Evolutionary conservation across 2,329 filamentous ascomycete species (phyloP).

Genomic region (Colletotrichum camelliae): DNA sequence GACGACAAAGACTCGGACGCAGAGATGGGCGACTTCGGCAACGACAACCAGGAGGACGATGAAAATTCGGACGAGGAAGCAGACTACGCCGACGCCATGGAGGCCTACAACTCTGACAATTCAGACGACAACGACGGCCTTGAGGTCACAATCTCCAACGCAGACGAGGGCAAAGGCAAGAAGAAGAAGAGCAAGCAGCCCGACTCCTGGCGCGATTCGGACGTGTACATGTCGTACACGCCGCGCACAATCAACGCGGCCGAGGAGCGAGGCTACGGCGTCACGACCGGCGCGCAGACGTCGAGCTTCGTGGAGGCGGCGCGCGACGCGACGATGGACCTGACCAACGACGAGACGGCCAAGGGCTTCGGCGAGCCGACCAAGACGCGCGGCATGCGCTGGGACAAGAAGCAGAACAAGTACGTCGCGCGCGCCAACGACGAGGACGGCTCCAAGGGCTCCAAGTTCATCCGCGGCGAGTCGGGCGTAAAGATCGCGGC

Average conservation of each 20-base stretch:
- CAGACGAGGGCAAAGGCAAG: constrained; percentile 48
- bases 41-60: constrained; percentile 38
- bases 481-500: constrained; percentile 96
- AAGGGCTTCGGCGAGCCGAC: constrained; percentile 81
- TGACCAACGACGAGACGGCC: constrained; percentile 84
- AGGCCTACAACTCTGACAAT: constrained; percentile 42
- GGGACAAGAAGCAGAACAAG: constrained; percentile 97
- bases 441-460: constrained; percentile 82
- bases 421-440: constrained; percentile 93
- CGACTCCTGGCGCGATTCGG: constrained; percentile 63
- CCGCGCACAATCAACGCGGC: constrained; percentile 80
- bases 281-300: constrained; percentile 79
- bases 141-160: constrained; percentile 73
- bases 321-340: constrained; percentile 88
- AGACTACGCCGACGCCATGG: constrained; percentile 29
- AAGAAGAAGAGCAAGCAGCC: constrained; percentile 49
- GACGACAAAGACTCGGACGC: constrained; percentile 38
- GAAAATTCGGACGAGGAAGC: constrained; percentile 39
- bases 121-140: constrained; percentile 66
- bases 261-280: constrained; percentile 92
- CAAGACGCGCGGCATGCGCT: constrained; percentile 76
- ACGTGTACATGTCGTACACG: constrained; percentile 96
- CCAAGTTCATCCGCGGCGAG: constrained; percentile 82
- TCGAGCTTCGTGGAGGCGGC: constrained; percentile 87
- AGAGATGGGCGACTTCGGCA: constrained; percentile 32